Evolutionary conservation across 768 basidiomycete genomes (phyloP).

Genomic region (Podaxis carcinomalis): DNA sequence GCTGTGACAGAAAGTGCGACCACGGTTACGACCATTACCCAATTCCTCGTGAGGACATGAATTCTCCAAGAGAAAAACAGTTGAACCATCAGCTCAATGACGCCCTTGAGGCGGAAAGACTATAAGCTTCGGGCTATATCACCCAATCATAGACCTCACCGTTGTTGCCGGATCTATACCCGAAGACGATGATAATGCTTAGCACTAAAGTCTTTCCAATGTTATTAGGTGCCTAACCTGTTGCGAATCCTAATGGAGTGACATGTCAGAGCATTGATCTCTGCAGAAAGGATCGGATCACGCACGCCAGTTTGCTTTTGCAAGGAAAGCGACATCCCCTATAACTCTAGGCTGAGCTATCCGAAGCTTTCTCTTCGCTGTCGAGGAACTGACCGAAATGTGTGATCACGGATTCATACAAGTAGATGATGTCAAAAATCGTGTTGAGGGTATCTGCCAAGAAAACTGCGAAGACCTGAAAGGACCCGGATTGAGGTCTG

Average conservation of each 20-base stretch:
- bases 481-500: slow-evolving; percentile 25
- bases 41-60: slow-evolving; percentile 22
- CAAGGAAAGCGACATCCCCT: slow-evolving; percentile 16
- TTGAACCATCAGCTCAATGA: slow-evolving; percentile 41
- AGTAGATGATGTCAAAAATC: slow-evolving; percentile 36
- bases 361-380: no score
- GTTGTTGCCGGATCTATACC: slow-evolving; percentile 41
- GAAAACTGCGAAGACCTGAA: slow-evolving; percentile 26
- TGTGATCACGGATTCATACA: slow-evolving; percentile 42
- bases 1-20: slow-evolving; percentile 16
- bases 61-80: slow-evolving; percentile 41
- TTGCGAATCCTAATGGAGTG: slow-evolving; percentile 10
- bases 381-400: slow-evolving; percentile 36
- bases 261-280: not conserved
- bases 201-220: not conserved
- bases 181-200: not conserved
- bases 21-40: slow-evolving; percentile 14
- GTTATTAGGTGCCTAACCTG: slow-evolving; percentile 1
- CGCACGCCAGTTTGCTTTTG: slow-evolving; percentile 12
- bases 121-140: not conserved
- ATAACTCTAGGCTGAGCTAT: not conserved
- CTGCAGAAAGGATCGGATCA: not conserved
- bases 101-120: slow-evolving; percentile 25
- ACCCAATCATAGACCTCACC: slow-evolving; percentile 19
- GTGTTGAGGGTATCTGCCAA: slow-evolving; percentile 46